These are phyloP conservation scores for Nannochloris sp. DNA, from an alignment of 139 green algal genomes.

Conservation along the genomic window DNA sequence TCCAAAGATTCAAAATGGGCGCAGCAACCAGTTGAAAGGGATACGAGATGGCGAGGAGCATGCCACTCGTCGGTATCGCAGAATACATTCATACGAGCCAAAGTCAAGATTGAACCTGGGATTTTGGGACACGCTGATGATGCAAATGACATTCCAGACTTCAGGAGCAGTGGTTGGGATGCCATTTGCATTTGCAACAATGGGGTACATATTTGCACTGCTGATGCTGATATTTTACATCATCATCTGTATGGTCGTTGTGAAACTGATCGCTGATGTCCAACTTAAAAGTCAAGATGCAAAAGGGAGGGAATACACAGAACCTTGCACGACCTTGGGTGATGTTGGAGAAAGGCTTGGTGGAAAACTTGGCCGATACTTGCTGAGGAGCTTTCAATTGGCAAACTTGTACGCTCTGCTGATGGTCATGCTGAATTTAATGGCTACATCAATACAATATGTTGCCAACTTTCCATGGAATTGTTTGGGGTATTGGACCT, in stretches of 20 bases:
- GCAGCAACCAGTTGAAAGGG: too few relatives aligned
- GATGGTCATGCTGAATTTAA: background rate
- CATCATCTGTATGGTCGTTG: background rate
- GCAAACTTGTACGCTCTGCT: conserved; percentile 1
- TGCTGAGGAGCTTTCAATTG: background rate
- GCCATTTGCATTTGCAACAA: conserved; percentile 1
- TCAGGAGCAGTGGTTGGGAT: background rate
- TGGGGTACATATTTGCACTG: background rate
- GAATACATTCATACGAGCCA: background rate
- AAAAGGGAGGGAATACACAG: background rate
- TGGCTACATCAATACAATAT: conserved; percentile 1
- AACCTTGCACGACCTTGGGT: background rate
- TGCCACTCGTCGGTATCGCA: background rate
- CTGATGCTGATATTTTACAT: background rate
- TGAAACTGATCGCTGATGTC: background rate
- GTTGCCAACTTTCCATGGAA: conserved; percentile 1
- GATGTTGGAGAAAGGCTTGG: background rate
- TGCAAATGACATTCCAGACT: conserved; percentile 1
- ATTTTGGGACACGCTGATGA: background rate
- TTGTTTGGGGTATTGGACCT: background rate
- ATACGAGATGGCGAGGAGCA: background rate
- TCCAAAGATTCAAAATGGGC: too few relatives aligned
- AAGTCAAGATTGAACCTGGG: background rate
- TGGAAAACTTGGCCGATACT: background rate
- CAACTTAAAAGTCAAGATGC: background rate